These are phyloP conservation scores for Aspergillus pseudonomiae DNA, from an alignment of 2,329 filamentous ascomycete species.

Conservation along the genomic window DNA sequence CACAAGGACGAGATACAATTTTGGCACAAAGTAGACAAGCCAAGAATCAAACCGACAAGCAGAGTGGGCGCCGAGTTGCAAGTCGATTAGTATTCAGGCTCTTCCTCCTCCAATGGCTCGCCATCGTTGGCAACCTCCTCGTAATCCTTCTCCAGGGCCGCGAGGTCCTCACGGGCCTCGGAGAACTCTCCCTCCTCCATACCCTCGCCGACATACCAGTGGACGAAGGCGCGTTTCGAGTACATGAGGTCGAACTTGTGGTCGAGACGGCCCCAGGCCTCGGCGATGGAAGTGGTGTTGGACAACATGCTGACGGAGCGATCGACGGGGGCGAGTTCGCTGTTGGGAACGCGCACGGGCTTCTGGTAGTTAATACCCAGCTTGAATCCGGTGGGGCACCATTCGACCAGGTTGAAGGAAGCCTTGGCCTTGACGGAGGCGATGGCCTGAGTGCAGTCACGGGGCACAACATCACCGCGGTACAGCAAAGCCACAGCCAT, in stretches of 20 bases:
- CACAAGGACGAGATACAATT: conserved; percentile 18
- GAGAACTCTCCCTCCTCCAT: conserved; percentile 93
- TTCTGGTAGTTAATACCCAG: conserved; percentile 69
- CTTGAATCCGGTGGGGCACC: conserved; percentile 72
- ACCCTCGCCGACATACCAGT: conserved; percentile 81
- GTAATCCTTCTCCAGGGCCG: conserved; percentile 83
- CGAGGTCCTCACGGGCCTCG: conserved; percentile 82
- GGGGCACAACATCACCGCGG: conserved; percentile 67
- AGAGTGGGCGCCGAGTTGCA: background rate
- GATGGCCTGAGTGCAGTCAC: conserved; percentile 63
- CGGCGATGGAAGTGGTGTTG: conserved; percentile 68
- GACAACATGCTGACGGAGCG: conserved; percentile 64
- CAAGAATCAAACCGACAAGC: conserved; percentile 21
- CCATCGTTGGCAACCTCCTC: conserved; percentile 78
- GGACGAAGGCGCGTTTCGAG: conserved; percentile 70
- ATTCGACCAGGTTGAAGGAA: conserved; percentile 68
- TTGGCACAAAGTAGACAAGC: conserved; percentile 19
- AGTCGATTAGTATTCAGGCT: conserved; percentile 37
- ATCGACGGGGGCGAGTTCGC: conserved; percentile 58
- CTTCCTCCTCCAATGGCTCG: conserved; percentile 64
- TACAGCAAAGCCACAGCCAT: conserved; percentile 70
- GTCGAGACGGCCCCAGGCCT: conserved; percentile 66
- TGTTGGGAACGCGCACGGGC: conserved; percentile 55
- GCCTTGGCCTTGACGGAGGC: conserved; percentile 65
- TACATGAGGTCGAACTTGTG: conserved; percentile 74